phyloP scores from a whole-genome alignment of 2,329 filamentous ascomycete species.

The Fusarium napiforme region DNA sequence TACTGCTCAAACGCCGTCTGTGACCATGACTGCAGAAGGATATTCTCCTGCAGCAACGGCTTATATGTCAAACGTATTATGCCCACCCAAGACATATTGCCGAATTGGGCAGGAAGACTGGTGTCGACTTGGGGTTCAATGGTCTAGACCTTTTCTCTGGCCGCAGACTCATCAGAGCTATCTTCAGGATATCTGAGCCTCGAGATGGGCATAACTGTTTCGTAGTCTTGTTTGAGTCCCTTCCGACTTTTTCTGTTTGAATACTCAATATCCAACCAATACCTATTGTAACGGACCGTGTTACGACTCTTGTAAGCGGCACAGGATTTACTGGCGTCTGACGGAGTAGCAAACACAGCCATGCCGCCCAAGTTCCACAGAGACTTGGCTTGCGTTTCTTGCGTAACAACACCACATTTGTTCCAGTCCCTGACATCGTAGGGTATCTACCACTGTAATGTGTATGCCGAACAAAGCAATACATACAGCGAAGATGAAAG shows the following conservation, averaged over 20 bases:
- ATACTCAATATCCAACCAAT: neutral
- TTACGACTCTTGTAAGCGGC: conserved; percentile 14
- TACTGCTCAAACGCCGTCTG: conserved; percentile 28
- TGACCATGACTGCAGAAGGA: conserved; percentile 36
- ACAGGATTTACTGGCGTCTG: conserved; percentile 23
- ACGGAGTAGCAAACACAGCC: conserved; percentile 15
- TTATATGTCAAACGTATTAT: conserved; percentile 29
- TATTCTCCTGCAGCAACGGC: conserved; percentile 38
- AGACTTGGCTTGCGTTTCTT: conserved; percentile 28
- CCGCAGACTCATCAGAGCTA: neutral
- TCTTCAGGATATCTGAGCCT: conserved; percentile 7
- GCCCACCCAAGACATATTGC: conserved; percentile 26
- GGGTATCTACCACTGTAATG: conserved; percentile 4
- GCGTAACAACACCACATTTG: conserved; percentile 36
- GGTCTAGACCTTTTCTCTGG: conserved; percentile 36
- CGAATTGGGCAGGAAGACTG: conserved; percentile 36
- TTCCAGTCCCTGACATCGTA: conserved; percentile 27
- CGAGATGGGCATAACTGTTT: neutral
- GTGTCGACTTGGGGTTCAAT: conserved; percentile 31
- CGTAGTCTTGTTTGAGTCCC: neutral
- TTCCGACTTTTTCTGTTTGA: neutral
- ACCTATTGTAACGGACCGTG: neutral
- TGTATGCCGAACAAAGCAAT: neutral
- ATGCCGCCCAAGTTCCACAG: conserved; percentile 33
- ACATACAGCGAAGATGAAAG: neutral